phyloP scores from a whole-genome alignment of 495 filamentous ascomycete genomes.

The Hypoxylon crocopeplum region DNA sequence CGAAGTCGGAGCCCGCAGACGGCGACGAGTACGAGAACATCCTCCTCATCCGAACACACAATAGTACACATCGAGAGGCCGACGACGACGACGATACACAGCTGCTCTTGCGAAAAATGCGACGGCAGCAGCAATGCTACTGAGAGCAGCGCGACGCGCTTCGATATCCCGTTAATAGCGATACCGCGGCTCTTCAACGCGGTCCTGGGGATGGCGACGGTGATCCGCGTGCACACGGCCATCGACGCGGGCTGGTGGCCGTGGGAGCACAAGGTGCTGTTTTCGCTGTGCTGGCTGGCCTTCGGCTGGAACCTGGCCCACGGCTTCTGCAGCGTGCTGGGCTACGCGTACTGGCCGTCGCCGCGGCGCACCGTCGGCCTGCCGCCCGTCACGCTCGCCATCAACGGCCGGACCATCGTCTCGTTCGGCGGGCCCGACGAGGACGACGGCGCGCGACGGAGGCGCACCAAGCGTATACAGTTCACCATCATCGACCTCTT shows the following conservation, averaged over 20 bases:
- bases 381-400: conserved; percentile 29
- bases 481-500: conserved; percentile 34
- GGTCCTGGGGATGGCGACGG: conserved; percentile 32
- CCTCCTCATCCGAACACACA: conserved; percentile 25
- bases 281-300: conserved; percentile 33
- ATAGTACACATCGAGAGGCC: conserved; percentile 7
- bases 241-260: conserved; percentile 42
- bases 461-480: conserved; percentile 36
- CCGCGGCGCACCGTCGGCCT: conserved; percentile 35
- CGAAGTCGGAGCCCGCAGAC: conserved; percentile 37
- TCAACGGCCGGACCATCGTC: conserved; percentile 31
- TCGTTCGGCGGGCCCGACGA: conserved; percentile 37
- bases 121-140: conserved; percentile 7
- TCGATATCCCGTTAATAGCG: conserved; percentile 38
- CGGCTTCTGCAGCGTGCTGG: conserved; percentile 24
- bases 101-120: conserved; percentile 37
- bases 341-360: conserved; percentile 39
- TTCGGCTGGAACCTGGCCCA: conserved; percentile 39
- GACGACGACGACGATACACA: conserved; percentile 15
- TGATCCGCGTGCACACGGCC: conserved; percentile 34
- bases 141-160: conserved; percentile 23
- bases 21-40: conserved; percentile 22
- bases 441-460: conserved; percentile 28
- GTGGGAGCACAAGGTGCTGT: conserved; percentile 40
- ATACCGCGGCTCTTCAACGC: conserved; percentile 34